phyloP scores from a whole-genome alignment of 257 asterid genomes.

The Voacanga thouarsii region DNA sequence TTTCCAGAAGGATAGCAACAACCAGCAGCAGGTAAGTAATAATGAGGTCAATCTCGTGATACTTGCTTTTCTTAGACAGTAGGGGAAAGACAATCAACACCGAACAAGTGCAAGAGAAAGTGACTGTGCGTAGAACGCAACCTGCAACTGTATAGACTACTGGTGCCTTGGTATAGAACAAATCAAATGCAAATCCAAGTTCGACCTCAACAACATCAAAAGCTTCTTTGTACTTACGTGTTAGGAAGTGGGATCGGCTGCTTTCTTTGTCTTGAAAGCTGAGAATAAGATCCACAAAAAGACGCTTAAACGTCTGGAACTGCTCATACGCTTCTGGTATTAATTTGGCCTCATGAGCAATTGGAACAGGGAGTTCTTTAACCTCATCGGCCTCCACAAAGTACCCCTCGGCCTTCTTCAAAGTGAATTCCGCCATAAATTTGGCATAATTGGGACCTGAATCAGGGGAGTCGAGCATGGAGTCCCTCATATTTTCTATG shows the following conservation, averaged over 20 bases:
- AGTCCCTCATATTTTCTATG: constrained; percentile 27
- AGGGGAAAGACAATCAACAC: constrained; percentile 23
- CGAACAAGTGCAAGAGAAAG: constrained; percentile 24
- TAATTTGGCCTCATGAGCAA: constrained; percentile 4
- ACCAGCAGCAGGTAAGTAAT: constrained; percentile 35
- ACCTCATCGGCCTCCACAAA: constrained; percentile 33
- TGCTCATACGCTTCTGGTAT: constrained; percentile 29
- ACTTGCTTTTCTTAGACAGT: constrained; percentile 19
- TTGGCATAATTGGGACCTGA: constrained; percentile 54
- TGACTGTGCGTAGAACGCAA: constrained; percentile 16
- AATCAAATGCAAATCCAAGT: constrained; percentile 47
- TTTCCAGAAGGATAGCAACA: constrained; percentile 37
- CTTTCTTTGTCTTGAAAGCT: constrained; percentile 52
- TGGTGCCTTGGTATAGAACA: constrained; percentile 48
- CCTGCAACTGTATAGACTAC: constrained; percentile 27
- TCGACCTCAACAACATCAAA: constrained; percentile 49
- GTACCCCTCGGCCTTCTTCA: constrained; percentile 43
- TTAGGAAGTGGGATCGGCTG: constrained; percentile 36
- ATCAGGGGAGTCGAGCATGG: constrained; percentile 43
- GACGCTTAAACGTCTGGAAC: constrained; percentile 42
- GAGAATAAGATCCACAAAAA: constrained; percentile 50
- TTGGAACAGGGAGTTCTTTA: constrained; percentile 31
- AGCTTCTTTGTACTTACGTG: constrained; percentile 6
- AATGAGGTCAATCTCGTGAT: constrained; percentile 24
- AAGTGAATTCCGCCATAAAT: constrained; percentile 40